Conservation (phyloP, 371 early-diverging fungal species). For the Haplosporangium sp. region DNA sequence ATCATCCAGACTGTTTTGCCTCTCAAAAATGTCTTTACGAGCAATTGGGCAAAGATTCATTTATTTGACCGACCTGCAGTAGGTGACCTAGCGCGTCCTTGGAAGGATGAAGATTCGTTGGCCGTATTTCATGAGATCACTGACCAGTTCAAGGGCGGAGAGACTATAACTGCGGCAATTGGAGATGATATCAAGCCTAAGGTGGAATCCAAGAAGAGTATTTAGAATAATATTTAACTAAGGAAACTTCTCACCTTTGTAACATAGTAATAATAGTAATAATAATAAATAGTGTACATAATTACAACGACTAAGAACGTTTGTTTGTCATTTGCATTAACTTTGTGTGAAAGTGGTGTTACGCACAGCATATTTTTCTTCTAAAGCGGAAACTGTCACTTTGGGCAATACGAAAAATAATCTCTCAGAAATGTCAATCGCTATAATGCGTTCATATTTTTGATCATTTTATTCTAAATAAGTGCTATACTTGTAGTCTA, state of each 20-base stretch:
- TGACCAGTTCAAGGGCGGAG: neutral
- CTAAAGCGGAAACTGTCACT: conserved; percentile 6
- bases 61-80: neutral
- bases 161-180: no score
- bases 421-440: no score
- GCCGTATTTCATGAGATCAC: neutral
- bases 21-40: neutral
- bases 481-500: no score
- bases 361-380: conserved; percentile 9
- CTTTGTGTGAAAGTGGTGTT: neutral
- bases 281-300: neutral
- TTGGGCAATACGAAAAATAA: neutral
- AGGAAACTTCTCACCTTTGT: no score
- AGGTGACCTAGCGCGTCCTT: conserved; percentile 1
- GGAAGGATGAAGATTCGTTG: conserved; percentile 7
- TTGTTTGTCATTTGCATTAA: neutral
- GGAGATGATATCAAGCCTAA: neutral
- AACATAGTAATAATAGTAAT: neutral
- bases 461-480: neutral
- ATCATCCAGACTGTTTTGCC: conserved; percentile 1
- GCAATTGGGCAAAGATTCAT: conserved; percentile 1
- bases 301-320: neutral
- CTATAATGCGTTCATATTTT: no score
- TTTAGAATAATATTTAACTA: no score
- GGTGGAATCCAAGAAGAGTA: neutral